Evolutionary conservation across 192 early-diverging fungal genomes (phyloP).

Genomic region (Dissophora globulifera): DNA sequence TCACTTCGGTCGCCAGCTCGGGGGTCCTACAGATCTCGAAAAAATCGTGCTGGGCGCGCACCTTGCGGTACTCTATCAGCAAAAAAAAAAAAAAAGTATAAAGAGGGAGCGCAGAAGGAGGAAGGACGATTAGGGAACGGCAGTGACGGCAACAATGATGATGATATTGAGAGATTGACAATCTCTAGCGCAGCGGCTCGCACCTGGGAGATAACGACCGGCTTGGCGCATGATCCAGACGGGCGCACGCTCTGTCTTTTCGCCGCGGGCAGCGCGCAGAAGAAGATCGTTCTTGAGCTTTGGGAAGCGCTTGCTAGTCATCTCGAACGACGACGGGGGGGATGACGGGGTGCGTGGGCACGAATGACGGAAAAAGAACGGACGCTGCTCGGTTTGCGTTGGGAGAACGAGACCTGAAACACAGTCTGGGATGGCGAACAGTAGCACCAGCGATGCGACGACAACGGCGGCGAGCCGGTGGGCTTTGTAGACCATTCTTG

Average conservation of each 20-base stretch:
- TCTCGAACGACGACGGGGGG: no score
- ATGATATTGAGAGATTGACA: no score
- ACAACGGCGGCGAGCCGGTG: background rate
- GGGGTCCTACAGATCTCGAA: conserved; percentile 93
- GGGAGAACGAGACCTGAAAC: background rate
- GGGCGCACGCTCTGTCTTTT: conserved; percentile 79
- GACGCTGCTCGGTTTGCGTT: background rate
- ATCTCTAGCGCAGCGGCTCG: no score
- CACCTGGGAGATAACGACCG: conserved; percentile 94
- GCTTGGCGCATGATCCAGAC: conserved; percentile 99
- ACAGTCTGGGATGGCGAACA: background rate
- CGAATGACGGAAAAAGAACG: background rate
- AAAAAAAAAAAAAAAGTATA: no score
- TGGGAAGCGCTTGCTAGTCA: conserved; percentile 81
- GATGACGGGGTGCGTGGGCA: no score
- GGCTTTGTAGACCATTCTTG: background rate
- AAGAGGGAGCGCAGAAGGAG: no score
- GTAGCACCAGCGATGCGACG: background rate
- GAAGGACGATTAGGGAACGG: no score
- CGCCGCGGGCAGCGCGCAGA: conserved; percentile 84
- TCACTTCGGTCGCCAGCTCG: conserved; percentile 88
- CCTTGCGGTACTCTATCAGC: conserved; percentile 92
- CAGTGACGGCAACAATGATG: no score
- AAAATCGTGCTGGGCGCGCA: conserved; percentile 86
- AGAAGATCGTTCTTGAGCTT: conserved; percentile 91